Evolutionary conservation across 352 stramenopile species (phyloP).

Genomic region (Globisporangium radiosum): DNA sequence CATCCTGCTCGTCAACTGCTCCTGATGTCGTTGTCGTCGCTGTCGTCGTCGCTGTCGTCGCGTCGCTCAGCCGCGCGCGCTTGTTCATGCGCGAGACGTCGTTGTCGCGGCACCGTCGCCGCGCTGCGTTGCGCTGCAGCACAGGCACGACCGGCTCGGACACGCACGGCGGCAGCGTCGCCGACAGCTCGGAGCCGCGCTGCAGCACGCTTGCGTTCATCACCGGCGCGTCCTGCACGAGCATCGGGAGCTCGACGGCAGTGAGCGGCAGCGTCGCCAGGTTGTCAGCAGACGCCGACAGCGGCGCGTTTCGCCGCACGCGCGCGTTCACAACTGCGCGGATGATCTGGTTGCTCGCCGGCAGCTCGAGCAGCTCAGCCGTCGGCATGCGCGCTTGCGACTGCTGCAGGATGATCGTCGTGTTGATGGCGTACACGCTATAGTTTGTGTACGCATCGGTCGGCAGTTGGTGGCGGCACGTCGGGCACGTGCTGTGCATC

Average conservation of each 20-base stretch:
- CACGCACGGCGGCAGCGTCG: slow-evolving; percentile 42
- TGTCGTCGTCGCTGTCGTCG: slow-evolving; percentile 5
- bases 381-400: slow-evolving; percentile 74
- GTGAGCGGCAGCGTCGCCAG: slow-evolving; percentile 17
- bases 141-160: slow-evolving; percentile 65
- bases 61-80: slow-evolving; percentile 40
- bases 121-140: slow-evolving; percentile 57
- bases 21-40: slow-evolving; percentile 41
- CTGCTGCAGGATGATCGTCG: slow-evolving; percentile 84
- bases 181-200: slow-evolving; percentile 30
- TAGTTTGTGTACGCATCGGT: slow-evolving; percentile 82
- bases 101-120: slow-evolving; percentile 50
- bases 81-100: slow-evolving; percentile 40
- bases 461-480: slow-evolving; percentile 71
- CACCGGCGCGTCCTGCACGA: slow-evolving; percentile 48
- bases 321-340: slow-evolving; percentile 80
- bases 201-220: slow-evolving; percentile 80
- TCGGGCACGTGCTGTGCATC: slow-evolving; percentile 82
- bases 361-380: slow-evolving; percentile 68
- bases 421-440: slow-evolving; percentile 88
- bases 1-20: slow-evolving; percentile 18
- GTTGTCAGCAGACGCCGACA: neutral
- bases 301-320: slow-evolving; percentile 46
- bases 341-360: slow-evolving; percentile 83
- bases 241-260: slow-evolving; percentile 36